Evolutionary conservation across 108 stramenopile genomes (phyloP).

Genomic region (Asterionellopsis glacialis): DNA sequence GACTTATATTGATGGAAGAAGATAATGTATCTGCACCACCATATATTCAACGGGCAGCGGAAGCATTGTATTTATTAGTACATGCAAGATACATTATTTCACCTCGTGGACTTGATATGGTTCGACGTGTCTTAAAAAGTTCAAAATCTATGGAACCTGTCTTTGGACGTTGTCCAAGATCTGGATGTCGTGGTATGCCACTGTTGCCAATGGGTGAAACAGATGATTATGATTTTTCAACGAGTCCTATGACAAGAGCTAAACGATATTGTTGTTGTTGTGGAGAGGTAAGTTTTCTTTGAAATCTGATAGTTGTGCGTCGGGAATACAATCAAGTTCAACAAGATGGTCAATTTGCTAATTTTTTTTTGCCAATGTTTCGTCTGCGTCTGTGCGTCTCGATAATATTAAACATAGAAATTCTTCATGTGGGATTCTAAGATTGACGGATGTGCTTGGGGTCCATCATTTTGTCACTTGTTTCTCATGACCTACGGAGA

Average conservation of each 20-base stretch:
- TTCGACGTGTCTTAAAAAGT: conserved; percentile 23
- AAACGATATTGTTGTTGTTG: conserved; percentile 8
- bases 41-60: conserved; percentile 37
- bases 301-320: too few relatives aligned
- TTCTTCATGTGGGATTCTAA: conserved; percentile 42
- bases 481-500: conserved; percentile 40
- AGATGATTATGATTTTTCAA: conserved; percentile 19
- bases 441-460: conserved; percentile 56
- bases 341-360: neutral
- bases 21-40: conserved; percentile 13
- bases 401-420: too few relatives aligned
- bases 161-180: conserved; percentile 54
- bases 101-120: conserved; percentile 48
- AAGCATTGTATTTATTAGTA: conserved; percentile 40
- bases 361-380: conserved; percentile 18
- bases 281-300: conserved; percentile 11
- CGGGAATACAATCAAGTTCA: conserved; percentile 1
- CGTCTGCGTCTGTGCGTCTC: conserved; percentile 32
- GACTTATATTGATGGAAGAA: conserved; percentile 28
- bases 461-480: conserved; percentile 44
- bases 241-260: neutral
- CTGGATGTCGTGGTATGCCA: conserved; percentile 31
- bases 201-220: conserved; percentile 37
- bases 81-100: conserved; percentile 43
- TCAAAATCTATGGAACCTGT: conserved; percentile 14